Base-by-base conservation (phyloP, 208 protist genomes). In the Trypanosoma melophagium region DNA sequence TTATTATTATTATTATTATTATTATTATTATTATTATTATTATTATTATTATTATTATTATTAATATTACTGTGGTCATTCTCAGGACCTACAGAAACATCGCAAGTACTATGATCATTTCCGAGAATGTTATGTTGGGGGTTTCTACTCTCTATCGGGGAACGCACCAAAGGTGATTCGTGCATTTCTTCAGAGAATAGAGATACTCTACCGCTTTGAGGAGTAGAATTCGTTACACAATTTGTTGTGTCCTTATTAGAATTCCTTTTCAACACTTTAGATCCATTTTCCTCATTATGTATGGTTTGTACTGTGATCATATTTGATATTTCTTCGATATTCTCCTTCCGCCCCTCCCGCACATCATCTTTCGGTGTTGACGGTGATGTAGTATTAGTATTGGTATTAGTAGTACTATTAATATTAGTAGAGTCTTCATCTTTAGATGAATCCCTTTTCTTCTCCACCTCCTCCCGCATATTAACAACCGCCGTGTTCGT, bases 401-500 rank as follows among this genome's bases (percentile, higher is more conserved):
- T 12, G 5, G 12, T 14, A 56, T 12, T 56, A 56, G 5, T 35
- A 56, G 5, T 56, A 44, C 12, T 44, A 44, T 44, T 44, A 12
- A 14, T 44, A 44, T 44, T 47, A 47, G 9, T 47, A 47, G 53
- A 40, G 12, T 14, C 9, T n/a, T 35, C 17, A 57, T 57, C 16
- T 10, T 41, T 2, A 57, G 16, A 17, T 57, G 16, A 35, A 14
- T 57, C 17, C 53, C 12, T n/a, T n/a, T 57, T 35, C 58, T 31
- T 72, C 58, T 19, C 52, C 45, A 14, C 54, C 57, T 47, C 7
- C 57, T 47, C 21, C 25, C n/a, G n/a, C n/a, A 35, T 35, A 35
- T 35, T 35, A 35, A 35, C 28, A 35, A 35, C 3, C 5, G 28
- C 28, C 28, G 5, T 35, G 28, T 35, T 35, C 5, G 28, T 69